These are phyloP conservation scores for Camelina neglecta DNA, from an alignment of 345 rosid species.

Conservation along the genomic window DNA sequence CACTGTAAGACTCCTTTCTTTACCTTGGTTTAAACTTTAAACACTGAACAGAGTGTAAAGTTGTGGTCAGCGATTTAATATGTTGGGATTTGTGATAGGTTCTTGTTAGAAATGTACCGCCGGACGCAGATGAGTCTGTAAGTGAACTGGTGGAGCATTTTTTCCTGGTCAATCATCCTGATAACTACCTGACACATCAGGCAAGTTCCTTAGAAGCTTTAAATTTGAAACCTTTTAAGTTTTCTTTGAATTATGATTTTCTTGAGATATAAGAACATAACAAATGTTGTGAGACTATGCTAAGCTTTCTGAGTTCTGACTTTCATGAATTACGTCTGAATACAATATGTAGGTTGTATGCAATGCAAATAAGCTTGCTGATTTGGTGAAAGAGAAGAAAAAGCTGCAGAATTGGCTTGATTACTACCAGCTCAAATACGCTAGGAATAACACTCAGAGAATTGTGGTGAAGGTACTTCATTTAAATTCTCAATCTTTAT, in stretches of 20 bases:
- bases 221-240: neutral
- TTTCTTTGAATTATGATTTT: slow-evolving; percentile 4
- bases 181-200: slow-evolving; percentile 73
- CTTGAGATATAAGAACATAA: slow-evolving; percentile 4
- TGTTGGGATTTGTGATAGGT: slow-evolving; percentile 53
- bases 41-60: neutral
- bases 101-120: slow-evolving; percentile 86
- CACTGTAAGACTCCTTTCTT: slow-evolving; percentile 58
- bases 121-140: slow-evolving; percentile 82
- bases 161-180: slow-evolving; percentile 82
- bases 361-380: slow-evolving; percentile 86
- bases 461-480: slow-evolving; percentile 67
- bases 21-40: neutral
- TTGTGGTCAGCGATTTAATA: neutral
- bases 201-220: slow-evolving; percentile 40
- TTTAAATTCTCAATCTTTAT: neutral
- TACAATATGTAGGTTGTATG: slow-evolving; percentile 68
- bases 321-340: neutral
- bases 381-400: slow-evolving; percentile 77
- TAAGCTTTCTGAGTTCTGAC: slow-evolving; percentile 21
- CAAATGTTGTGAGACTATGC: neutral
- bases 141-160: slow-evolving; percentile 87
- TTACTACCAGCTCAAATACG: slow-evolving; percentile 72
- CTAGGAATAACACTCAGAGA: slow-evolving; percentile 58
- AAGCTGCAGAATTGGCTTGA: slow-evolving; percentile 88